Evolutionary conservation across 345 rosid genomes (phyloP), one percentile per base, ranked within the genome.

Genomic region (Zanthoxylum bungeanum): DNA sequence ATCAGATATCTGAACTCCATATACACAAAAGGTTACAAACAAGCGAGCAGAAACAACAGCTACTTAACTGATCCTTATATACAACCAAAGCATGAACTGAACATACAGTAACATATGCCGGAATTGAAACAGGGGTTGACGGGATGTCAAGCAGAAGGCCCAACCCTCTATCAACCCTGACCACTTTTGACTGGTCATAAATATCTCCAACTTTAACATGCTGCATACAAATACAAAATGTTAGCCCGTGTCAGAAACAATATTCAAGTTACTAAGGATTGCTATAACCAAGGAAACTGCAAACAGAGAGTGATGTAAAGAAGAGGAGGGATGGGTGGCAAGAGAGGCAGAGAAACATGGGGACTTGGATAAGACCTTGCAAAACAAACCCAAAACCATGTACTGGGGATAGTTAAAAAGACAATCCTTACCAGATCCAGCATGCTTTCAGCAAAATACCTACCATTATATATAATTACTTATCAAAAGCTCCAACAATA

Each of bases 91-190:
- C 51, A 53, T 51, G 55, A 47, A 50, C 17, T 46, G 60, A 67
- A 81, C 98, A 78, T 91, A 95, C 98, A 70, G 76, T 82, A 76
- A 91, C 98, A 74, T 83, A 95, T 77, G 97, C 90, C 9, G 96
- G 92, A 50, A 86, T 82, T 37, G 93, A 77, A 19, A 60, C 71
- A 3, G 98, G 91, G 70, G 59, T 28, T 31, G 96, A 87, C 53
- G 96, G 98, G 71, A 95, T 82, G 72, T 92, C 98, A 66, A 95
- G 93, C 78, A 92, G 84, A 82, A 95, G 90, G 53, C 99, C 99
- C 36, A 80, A 69, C 70, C 85, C 85, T 79, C 84, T 89, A 75
- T 95, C 99, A 65, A 95, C 85, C 81, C 99, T 85, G 30, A 92
- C 81, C 52, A 95, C 89, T 86, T 87, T 92, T 77, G 99, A 85